Percentiles rank a stretch among this genome's conserved stretches.
Conservation (phyloP, 345 rosid genomes). For the Salix koriyanagi region DNA sequence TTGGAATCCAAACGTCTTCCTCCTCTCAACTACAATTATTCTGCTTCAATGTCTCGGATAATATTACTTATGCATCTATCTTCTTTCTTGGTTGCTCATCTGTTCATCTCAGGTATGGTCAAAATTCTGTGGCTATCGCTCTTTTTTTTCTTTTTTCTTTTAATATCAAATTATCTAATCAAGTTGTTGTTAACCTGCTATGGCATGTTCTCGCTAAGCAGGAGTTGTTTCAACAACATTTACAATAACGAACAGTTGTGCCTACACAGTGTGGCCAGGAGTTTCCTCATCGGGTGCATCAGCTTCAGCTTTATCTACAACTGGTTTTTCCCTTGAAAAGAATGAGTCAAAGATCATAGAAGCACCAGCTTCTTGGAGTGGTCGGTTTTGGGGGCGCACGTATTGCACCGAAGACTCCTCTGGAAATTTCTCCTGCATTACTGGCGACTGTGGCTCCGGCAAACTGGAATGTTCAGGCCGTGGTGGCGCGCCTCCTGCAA, state of each 20-base stretch:
- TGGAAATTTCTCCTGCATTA: constrained; percentile 59
- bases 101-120: neutral
- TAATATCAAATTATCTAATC: too few species aligned
- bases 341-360: constrained; percentile 51
- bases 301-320: constrained; percentile 54
- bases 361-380: constrained; percentile 80
- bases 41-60: neutral
- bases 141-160: too few species aligned
- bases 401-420: constrained; percentile 59
- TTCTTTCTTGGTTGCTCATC: neutral
- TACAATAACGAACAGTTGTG: constrained; percentile 61
- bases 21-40: neutral
- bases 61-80: neutral
- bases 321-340: constrained; percentile 72
- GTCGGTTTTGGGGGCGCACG: constrained; percentile 89
- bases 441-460: constrained; percentile 85
- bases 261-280: constrained; percentile 83
- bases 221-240: constrained; percentile 57
- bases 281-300: constrained; percentile 53
- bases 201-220: constrained; percentile 1
- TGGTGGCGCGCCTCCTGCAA: constrained; percentile 63
- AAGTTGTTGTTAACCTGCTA: too few species aligned
- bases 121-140: too few species aligned
- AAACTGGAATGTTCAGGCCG: constrained; percentile 66
- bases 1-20: neutral